phyloP scores from a whole-genome alignment of 352 stramenopile species.

The Thalassiosira livingstoniorum region DNA sequence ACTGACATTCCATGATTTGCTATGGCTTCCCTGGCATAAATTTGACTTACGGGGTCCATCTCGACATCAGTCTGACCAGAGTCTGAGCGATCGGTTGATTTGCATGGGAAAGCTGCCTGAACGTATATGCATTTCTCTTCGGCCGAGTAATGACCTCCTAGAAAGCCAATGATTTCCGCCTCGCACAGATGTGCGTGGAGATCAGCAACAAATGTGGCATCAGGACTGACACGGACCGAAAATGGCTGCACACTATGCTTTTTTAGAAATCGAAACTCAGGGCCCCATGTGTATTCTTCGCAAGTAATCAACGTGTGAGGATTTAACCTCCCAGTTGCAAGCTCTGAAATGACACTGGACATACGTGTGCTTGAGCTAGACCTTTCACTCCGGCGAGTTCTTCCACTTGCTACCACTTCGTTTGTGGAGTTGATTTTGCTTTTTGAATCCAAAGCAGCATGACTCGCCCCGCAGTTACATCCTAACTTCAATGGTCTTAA shows the following conservation, averaged over 20 bases:
- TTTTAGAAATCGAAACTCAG: slow-evolving; percentile 53
- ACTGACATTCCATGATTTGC: slow-evolving; percentile 89
- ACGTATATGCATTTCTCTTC: slow-evolving; percentile 89
- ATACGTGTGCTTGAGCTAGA: slow-evolving; percentile 26
- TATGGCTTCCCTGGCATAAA: slow-evolving; percentile 91
- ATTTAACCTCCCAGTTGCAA: slow-evolving; percentile 45
- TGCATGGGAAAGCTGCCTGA: slow-evolving; percentile 93
- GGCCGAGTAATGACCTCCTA: slow-evolving; percentile 91
- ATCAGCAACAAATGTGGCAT: slow-evolving; percentile 91
- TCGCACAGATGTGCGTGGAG: slow-evolving; percentile 92
- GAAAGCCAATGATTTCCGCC: slow-evolving; percentile 94
- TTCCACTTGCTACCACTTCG: slow-evolving; percentile 4
- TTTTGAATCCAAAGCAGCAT: slow-evolving; percentile 7
- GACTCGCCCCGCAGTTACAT: slow-evolving; percentile 41
- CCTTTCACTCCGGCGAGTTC: slow-evolving; percentile 43
- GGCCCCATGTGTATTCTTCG: slow-evolving; percentile 51
- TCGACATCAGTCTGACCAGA: slow-evolving; percentile 93
- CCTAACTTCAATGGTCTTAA: background rate
- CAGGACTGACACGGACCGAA: slow-evolving; percentile 89
- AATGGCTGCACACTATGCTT: slow-evolving; percentile 85
- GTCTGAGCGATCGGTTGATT: slow-evolving; percentile 89
- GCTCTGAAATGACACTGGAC: slow-evolving; percentile 36
- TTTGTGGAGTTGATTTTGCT: slow-evolving; percentile 25
- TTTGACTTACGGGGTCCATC: slow-evolving; percentile 93
- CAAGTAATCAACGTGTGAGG: slow-evolving; percentile 62